Evolutionary conservation across 352 stramenopile genomes (phyloP), one percentile per base, ranked within the genome.

Genomic region (Achlya hypogyna): DNA sequence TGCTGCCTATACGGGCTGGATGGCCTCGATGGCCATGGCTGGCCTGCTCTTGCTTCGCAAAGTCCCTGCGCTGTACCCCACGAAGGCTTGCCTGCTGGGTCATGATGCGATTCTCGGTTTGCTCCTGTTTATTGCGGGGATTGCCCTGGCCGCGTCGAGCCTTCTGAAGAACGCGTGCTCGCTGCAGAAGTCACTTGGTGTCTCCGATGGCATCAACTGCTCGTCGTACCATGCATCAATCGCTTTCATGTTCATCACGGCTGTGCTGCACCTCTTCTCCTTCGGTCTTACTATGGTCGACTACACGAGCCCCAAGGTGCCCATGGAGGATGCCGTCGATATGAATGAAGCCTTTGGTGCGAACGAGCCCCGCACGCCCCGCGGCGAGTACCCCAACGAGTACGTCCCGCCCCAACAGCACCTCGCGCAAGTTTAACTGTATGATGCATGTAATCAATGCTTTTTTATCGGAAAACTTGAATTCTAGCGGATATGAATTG

Each of bases 341-440:
- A 31, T 38, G 31, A 56, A 56, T 20, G 49, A 56, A 10, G 49
- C 49, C 12, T 56, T 56, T 10, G 8, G 31, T 16, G 31, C 49
- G 10, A 56, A 38, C 31, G 49, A 56, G 31, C 49, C 49, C 12
- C 25, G 25, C n/a, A 67, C 60, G 23, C 60, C 60, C 22, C 45
- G 60, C 42, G 38, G 28, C 18, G 59, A 66, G 12, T 66, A 66
- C 47, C 59, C 49, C 8, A n/a, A n/a, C 25, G 49, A 56, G 31
- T 56, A 56, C 31, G 49, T 56, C 25, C 49, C 49, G 25, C 49
- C 49, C 2, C 25, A 56, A 20, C 12, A 56, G 18, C 49, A 56
- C 31, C 31, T 35, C 31, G 31, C 49, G 12, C 49, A 56, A 38
- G 49, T 56, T 10, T 56, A 56, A 56, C 1, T 12, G 2, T 18